A percentile compares a stretch with the other conserved stretches of the same genome.
These are phyloP conservation scores for Trichoderma reesei DNA, from an alignment of 495 filamentous ascomycete species.

Conservation along the genomic window DNA sequence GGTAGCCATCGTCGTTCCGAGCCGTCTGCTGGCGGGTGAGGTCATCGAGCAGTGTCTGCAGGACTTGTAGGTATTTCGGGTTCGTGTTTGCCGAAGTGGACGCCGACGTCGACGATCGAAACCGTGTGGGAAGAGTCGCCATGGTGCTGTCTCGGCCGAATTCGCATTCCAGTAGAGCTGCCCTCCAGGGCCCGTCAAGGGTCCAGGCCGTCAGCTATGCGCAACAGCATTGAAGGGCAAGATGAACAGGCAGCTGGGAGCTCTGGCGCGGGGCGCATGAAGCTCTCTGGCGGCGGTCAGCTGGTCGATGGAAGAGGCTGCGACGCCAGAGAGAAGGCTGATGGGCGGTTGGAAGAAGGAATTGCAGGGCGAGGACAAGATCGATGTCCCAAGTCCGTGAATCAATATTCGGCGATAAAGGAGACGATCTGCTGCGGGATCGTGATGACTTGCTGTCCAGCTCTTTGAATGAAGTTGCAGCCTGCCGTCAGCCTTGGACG, in stretches of 20 bases:
- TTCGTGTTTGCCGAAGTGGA: slow-evolving; percentile 21
- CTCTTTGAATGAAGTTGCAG: neutral
- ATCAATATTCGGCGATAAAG: neutral
- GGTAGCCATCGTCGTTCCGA: slow-evolving; percentile 23
- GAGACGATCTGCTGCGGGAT: neutral
- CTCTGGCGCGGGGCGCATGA: slow-evolving; percentile 9
- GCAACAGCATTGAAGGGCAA: slow-evolving; percentile 6
- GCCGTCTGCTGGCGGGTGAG: slow-evolving; percentile 26
- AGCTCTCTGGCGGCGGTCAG: slow-evolving; percentile 6
- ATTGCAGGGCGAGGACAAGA: neutral
- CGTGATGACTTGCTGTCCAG: neutral
- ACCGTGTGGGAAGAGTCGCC: slow-evolving; percentile 40
- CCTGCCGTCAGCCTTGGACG: slow-evolving; percentile 6
- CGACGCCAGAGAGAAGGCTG: neutral
- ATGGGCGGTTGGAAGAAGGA: neutral
- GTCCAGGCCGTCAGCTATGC: slow-evolving; percentile 1
- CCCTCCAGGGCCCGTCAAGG: slow-evolving; percentile 10
- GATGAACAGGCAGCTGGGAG: neutral
- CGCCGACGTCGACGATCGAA: slow-evolving; percentile 53
- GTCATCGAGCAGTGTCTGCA: slow-evolving; percentile 36
- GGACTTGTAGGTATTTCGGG: slow-evolving; percentile 48
- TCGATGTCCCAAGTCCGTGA: neutral
- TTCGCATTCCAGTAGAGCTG: slow-evolving; percentile 7
- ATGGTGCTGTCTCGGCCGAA: slow-evolving; percentile 22
- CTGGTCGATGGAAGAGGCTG: neutral